Evolutionary conservation across 345 rosid genomes (phyloP).

Genomic region (Raphanus raphanistrum): DNA sequence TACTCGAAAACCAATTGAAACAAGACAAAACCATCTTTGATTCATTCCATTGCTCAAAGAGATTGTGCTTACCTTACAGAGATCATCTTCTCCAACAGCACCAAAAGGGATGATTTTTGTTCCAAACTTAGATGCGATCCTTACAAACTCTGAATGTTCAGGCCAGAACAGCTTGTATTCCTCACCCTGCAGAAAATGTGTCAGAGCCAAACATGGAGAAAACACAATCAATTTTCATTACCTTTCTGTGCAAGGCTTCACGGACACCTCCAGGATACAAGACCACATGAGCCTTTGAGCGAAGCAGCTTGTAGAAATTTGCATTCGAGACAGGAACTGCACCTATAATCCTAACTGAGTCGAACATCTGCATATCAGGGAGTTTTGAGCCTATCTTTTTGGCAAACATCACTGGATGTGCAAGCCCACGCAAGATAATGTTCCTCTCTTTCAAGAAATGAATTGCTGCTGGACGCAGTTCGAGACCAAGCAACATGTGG

Average conservation of each 20-base stretch:
- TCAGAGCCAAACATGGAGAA: not conserved
- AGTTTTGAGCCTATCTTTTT: constrained; percentile 40
- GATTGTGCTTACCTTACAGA: constrained; percentile 51
- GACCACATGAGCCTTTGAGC: constrained; percentile 61
- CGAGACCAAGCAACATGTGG: constrained; percentile 74
- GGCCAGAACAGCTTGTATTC: constrained; percentile 76
- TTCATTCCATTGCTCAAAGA: constrained; percentile 10
- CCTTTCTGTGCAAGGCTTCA: constrained; percentile 74
- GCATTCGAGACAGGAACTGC: constrained; percentile 62
- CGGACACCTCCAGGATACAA: constrained; percentile 79
- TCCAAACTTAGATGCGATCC: constrained; percentile 71
- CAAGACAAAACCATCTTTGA: constrained; percentile 39
- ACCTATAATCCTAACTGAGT: constrained; percentile 50
- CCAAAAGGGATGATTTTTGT: constrained; percentile 79
- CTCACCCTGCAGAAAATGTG: constrained; percentile 54
- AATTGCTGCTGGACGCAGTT: constrained; percentile 46
- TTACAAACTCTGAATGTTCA: constrained; percentile 66
- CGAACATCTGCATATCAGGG: constrained; percentile 45
- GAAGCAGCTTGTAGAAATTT: constrained; percentile 60
- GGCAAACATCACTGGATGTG: constrained; percentile 60
- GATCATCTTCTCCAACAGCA: constrained; percentile 75
- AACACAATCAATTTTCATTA: constrained; percentile 19
- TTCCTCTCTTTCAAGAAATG: constrained; percentile 55
- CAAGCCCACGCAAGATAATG: constrained; percentile 61
- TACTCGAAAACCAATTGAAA: not conserved